Percentiles rank a stretch among this genome's conserved stretches.
phyloP scores from a whole-genome alignment of 139 green algal genomes.

The Tetradesmus lagerheimii region DNA sequence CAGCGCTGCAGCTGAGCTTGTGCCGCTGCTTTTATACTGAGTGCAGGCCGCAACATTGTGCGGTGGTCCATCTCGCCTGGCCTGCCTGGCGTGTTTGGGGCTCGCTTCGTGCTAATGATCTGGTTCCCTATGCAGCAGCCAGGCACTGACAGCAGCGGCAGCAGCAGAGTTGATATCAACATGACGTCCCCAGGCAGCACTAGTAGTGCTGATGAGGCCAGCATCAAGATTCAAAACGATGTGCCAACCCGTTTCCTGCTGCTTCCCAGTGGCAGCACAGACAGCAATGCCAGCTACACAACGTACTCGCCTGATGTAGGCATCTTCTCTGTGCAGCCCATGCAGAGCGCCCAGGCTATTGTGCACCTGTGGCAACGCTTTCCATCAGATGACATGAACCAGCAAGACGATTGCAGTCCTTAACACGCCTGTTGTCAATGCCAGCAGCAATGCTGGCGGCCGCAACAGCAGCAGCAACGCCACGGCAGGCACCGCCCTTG shows the following conservation, averaged over 20 bases:
- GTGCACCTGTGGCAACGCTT: slow-evolving; percentile 34
- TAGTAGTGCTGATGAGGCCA: not conserved
- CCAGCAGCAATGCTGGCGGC: not conserved
- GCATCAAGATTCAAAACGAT: not conserved
- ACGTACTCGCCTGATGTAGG: not conserved
- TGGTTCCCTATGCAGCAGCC: slow-evolving; percentile 47
- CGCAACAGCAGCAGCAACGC: too few species aligned
- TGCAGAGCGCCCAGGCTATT: slow-evolving; percentile 42
- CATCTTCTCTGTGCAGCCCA: not conserved
- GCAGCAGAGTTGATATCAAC: too few species aligned
- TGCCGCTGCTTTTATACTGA: too few species aligned
- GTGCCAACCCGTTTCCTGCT: slow-evolving; percentile 8
- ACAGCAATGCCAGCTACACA: not conserved
- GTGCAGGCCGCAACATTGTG: slow-evolving; percentile 60
- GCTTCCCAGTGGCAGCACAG: slow-evolving; percentile 10
- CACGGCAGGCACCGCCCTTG: too few species aligned
- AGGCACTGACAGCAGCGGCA: not conserved
- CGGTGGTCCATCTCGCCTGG: slow-evolving; percentile 53
- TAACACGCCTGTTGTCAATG: slow-evolving; percentile 53
- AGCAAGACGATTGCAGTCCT: slow-evolving; percentile 70
- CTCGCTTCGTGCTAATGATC: slow-evolving; percentile 66
- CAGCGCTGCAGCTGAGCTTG: too few species aligned
- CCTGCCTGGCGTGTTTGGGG: slow-evolving; percentile 53
- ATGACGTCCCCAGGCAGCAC: not conserved
- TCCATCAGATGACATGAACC: slow-evolving; percentile 58